Evolutionary conservation across 495 filamentous ascomycete species (phyloP).

Genomic region (Penicillium atrosanguineum): DNA sequence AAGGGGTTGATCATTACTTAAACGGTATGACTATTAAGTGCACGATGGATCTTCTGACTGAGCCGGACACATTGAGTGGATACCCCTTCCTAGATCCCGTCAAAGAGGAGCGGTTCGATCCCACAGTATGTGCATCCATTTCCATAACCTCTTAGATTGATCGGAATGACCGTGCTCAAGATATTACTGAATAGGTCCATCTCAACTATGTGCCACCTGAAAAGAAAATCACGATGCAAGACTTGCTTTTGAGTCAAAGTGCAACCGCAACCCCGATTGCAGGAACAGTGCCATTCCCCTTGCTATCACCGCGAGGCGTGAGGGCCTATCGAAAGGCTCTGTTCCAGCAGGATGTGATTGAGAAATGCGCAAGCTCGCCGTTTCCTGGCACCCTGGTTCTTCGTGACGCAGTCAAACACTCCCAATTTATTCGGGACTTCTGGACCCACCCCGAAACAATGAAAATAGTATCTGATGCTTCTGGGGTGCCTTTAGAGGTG

Average conservation of each 20-base stretch:
- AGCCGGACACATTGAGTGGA: background rate
- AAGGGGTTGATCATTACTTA: background rate
- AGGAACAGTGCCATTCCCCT: slow-evolving; percentile 19
- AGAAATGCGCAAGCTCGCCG: slow-evolving; percentile 15
- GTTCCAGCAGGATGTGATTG: slow-evolving; percentile 14
- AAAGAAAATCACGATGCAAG: slow-evolving; percentile 19
- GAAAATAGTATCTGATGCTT: slow-evolving; percentile 23
- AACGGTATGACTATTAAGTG: background rate
- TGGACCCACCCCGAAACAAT: slow-evolving; percentile 32
- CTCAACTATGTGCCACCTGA: slow-evolving; percentile 15
- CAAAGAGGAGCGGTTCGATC: slow-evolving; percentile 8
- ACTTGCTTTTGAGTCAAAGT: slow-evolving; percentile 12
- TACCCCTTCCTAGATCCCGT: background rate
- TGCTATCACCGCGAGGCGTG: slow-evolving; percentile 17
- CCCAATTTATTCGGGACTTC: slow-evolving; percentile 27
- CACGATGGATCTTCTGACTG: background rate
- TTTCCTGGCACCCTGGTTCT: slow-evolving; percentile 27
- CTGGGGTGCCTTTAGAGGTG: slow-evolving; percentile 24
- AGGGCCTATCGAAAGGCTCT: slow-evolving; percentile 23
- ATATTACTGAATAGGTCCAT: slow-evolving; percentile 9
- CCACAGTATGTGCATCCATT: slow-evolving; percentile 3
- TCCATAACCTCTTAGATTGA: background rate
- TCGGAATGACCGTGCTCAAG: background rate
- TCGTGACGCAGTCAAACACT: slow-evolving; percentile 26
- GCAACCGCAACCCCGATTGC: slow-evolving; percentile 15